Conservation (phyloP, 805 yeast species). For the Isabelozyma gotoi region DNA sequence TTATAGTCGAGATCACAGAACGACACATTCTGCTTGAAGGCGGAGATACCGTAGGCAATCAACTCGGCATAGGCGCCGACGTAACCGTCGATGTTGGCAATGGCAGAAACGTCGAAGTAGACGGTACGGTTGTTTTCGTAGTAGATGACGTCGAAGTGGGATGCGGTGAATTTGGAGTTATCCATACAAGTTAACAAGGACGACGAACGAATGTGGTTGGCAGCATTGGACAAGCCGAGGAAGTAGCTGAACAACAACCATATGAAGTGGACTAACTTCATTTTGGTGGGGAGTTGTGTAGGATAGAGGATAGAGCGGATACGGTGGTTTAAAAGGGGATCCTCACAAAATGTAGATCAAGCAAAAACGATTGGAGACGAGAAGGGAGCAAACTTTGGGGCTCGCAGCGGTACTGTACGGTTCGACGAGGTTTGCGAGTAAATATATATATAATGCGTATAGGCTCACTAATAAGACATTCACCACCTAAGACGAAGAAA, state of each 20-base stretch:
- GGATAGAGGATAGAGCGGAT: no score
- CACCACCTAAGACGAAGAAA: no score
- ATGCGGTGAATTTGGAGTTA: slow-evolving; percentile 81
- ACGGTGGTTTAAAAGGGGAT: neutral
- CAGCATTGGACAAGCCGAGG: slow-evolving; percentile 11
- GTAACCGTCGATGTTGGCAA: slow-evolving; percentile 73
- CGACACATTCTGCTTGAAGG: slow-evolving; percentile 52
- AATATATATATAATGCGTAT: no score
- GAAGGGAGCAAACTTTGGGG: no score
- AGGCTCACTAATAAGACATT: no score
- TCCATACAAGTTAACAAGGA: slow-evolving; percentile 92
- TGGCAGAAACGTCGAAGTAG: slow-evolving; percentile 68
- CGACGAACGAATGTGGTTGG: slow-evolving; percentile 44
- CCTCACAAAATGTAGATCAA: neutral
- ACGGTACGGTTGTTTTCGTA: slow-evolving; percentile 66
- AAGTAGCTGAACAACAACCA: neutral
- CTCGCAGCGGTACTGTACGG: no score
- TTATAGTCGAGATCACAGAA: slow-evolving; percentile 58
- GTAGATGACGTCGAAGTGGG: slow-evolving; percentile 73
- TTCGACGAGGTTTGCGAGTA: no score
- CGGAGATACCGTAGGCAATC: slow-evolving; percentile 77
- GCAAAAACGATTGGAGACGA: no score
- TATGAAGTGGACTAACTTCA: neutral
- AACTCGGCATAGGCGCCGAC: slow-evolving; percentile 65
- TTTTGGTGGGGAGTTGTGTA: neutral